Evolutionary conservation across 2,329 filamentous ascomycete genomes (phyloP), one percentile per base, ranked within the genome.

Genomic region (Trematosphaeria pertusa): DNA sequence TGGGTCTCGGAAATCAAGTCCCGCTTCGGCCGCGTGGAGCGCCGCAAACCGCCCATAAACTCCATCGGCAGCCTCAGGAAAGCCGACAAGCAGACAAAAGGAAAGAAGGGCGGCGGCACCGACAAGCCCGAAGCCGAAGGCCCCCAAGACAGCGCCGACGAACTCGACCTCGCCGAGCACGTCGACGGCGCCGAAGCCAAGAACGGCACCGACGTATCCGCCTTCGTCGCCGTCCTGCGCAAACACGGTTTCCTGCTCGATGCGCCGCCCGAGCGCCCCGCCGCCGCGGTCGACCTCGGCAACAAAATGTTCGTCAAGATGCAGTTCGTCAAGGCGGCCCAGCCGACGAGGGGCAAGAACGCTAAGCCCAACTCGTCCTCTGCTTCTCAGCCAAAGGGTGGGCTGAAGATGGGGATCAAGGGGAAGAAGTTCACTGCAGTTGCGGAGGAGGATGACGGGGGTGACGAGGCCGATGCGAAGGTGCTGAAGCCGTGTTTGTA

Each of bases 291-390:
- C 8, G 91, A 99, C 75, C 76, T 95, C 64, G 83, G 82, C 45
- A 99, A 99, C 75, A 95, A 88, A 76, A 99, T 99, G 94, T 99
- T 99, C 77, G 93, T 97, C 59, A 90, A 88, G 75, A 93, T 99
- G 91, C 85, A 88, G 61, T 99, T 99, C 73, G 79, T 92, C 62
- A 99, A 97, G 77, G 85, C 82, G n/a, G 85, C 84, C 15, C 77
- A 84, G 34, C 88, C 92, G 0, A 80, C 80, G 2, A 87, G 85
- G 68, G 91, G 91, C 18, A 95, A 96, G 76, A 84, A 87, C 55
- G 83, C 79, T 11, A 78, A 59, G 39, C 87, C 62, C 75, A 85
- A 44, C 84, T 86, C 50, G 32, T 51, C 75, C 71, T 58, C 67
- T 47, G 38, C 75, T 2, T n/a, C n/a, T n/a, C n/a, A n/a, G n/a